Base-by-base conservation (phyloP, 1,284 basidiomycete genomes). In the Mycena citricolor region DNA sequence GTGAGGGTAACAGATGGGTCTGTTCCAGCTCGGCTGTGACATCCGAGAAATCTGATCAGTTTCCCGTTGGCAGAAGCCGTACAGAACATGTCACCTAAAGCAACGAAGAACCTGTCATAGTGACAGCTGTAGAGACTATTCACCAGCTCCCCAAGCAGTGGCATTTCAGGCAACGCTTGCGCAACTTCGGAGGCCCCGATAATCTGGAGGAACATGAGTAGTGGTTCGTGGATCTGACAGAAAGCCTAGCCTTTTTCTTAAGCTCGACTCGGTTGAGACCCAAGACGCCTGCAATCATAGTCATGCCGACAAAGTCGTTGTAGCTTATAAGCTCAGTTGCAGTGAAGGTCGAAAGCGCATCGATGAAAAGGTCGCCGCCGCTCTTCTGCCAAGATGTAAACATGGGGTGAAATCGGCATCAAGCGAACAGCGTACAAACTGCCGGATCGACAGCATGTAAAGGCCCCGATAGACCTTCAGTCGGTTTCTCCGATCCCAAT, bases 401-500 rank as follows among this genome's bases (percentile, higher is more conserved):
- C 35, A 45, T 1, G 88, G 89, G 0, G 88, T 91, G 59, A 90
- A 92, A 89, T 75, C 39, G 91, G 71, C 8, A 89, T 76, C 38
- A 81, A 83, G 28, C 75, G 5, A 30, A 17, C 71, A 85, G 17
- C 66, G 80, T 64, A 81, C 86, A 71, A 83, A 92, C 68, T 85
- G 83, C 46, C 95, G 86, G 47, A 94, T 86, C 14, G 91, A 90
- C 25, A 97, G 71, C 23, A 87, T 71, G 61, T 97, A 89, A 2
- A 97, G 70, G 29, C 89, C 94, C 42, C 85, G 82, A 71, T 99
- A 99, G 29, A 97, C 95, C 66, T 98, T 99, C 55, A 98, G 81
- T 33, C 94, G 80, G 64, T 98, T 99, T 23, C 94, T 80, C 44
- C 97, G 76, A 65, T 99, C 95, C 95, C 95, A 99, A 66, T 99